Percentiles rank a stretch among this genome's conserved stretches.
These are phyloP conservation scores for Suillus variegatus DNA, from an alignment of 768 basidiomycete genomes.

Conservation along the genomic window DNA sequence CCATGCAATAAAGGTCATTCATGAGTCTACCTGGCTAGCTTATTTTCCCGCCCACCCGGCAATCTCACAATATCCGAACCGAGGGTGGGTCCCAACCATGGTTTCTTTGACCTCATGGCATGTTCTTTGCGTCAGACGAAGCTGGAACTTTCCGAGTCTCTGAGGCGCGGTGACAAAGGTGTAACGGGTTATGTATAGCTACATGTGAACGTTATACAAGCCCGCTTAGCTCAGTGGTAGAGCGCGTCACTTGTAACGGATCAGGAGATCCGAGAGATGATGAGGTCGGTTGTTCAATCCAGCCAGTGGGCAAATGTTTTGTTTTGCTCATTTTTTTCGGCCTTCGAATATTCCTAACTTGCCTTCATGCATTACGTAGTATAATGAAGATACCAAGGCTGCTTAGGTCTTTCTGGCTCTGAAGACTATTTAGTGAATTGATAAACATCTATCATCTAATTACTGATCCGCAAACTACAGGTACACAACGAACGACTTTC, in stretches of 20 bases:
- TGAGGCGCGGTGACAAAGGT: neutral
- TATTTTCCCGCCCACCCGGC: too few relatives aligned
- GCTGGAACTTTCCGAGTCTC: too few relatives aligned
- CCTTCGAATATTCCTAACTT: neutral
- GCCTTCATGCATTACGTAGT: neutral
- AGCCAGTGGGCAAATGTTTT: conserved; percentile 38
- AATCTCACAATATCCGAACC: too few relatives aligned
- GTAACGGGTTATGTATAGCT: neutral
- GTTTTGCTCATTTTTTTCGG: neutral
- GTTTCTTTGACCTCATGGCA: too few relatives aligned
- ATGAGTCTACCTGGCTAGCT: too few relatives aligned
- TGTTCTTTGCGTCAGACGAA: too few relatives aligned
- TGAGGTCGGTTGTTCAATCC: conserved; percentile 49
- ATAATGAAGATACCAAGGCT: neutral
- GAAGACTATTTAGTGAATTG: neutral
- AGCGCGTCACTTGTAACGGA: conserved; percentile 42
- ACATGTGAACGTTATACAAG: neutral
- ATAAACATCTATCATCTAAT: neutral
- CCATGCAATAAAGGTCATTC: too few relatives aligned
- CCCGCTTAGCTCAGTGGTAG: conserved; percentile 48
- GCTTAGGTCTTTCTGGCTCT: neutral
- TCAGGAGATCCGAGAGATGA: conserved; percentile 24
- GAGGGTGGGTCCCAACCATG: too few relatives aligned
- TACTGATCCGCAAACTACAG: neutral
- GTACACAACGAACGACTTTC: neutral